Conservation (phyloP, 2,329 filamentous ascomycete genomes). For the Hymenoscyphus scutula region DNA sequence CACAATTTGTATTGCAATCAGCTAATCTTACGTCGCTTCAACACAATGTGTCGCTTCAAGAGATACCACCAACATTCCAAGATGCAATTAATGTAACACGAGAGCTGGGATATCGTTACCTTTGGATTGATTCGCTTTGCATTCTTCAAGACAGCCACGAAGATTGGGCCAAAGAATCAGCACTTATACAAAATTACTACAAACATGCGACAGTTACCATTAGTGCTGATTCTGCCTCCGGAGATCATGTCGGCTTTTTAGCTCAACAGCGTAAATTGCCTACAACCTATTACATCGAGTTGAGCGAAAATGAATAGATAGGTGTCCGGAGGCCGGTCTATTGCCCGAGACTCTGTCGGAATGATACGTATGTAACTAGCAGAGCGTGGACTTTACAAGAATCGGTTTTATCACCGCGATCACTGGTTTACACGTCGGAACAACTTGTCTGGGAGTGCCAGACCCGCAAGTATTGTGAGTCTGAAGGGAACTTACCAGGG, state of each 20-base stretch:
- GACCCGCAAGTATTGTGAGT: not conserved
- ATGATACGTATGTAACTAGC: too few species aligned
- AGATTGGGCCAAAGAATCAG: not conserved
- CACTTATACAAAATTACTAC: not conserved
- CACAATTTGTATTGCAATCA: not conserved
- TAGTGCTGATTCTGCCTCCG: not conserved
- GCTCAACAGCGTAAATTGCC: not conserved
- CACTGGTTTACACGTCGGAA: not conserved
- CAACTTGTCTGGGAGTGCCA: not conserved
- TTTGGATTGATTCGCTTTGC: conserved; percentile 7
- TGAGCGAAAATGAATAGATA: too few species aligned
- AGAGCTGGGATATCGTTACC: conserved; percentile 10
- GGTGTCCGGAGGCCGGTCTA: too few species aligned
- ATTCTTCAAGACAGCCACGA: conserved; percentile 3
- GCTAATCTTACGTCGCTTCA: not conserved
- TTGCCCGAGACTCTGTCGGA: too few species aligned
- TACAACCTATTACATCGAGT: too few species aligned
- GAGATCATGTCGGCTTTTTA: not conserved
- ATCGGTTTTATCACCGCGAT: not conserved
- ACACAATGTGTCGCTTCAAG: not conserved
- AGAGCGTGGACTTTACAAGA: not conserved
- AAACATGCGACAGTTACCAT: not conserved
- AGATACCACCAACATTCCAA: conserved; percentile 2
- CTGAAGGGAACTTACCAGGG: not conserved
- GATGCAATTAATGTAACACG: conserved; percentile 11